Evolutionary conservation across 495 filamentous ascomycete genomes (phyloP), one percentile per base, ranked within the genome.

Genomic region (Neurospora sp.): DNA sequence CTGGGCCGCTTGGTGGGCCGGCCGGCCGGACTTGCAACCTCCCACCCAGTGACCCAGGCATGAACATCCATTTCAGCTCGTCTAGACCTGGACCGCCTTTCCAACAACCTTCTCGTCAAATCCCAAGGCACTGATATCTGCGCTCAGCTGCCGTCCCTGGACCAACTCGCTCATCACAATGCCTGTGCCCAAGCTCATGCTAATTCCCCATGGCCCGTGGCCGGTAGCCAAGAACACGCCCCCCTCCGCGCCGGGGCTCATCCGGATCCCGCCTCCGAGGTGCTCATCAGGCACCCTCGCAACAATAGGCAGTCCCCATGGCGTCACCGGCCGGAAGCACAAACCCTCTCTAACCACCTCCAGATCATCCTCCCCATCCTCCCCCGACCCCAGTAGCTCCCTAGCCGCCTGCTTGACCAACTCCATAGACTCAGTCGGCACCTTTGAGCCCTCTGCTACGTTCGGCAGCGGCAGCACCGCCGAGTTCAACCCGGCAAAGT

Each of bases 181-280:
- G 1, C 91, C 90, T n/a, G 89, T 92, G 40, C 90, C 91, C 68
- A 92, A 76, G 68, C 84, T 83, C 76, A 89, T 72, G 44, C 84
- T 85, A 22, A 92, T 92, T 0, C 91, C 91, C 91, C 90, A 92
- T 12, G 91, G 88, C 2, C 91, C 91, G 82, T 94, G 92, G 0
- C 93, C 93, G 10, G 91, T 82, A 1, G 89, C 89, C 27, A 94
- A 76, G 77, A 88, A 93, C 11, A 96, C 89, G 1, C 92, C 91
- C 0, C 90, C 90, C 8, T 86, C 85, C 3, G 75, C 76, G 1
- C 75, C 74, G 35, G 84, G 82, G 71, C 79, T 83, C 31, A 88
- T 78, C 12, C 78, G 80, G 61, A 80, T 74, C 1, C 79, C 78
- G 11, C 59, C 41, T 6, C 89, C 91, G 22, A 93, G 81, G 40